phyloP scores from a whole-genome alignment of 2,329 filamentous ascomycete genomes.

The Penicillium sp. region DNA sequence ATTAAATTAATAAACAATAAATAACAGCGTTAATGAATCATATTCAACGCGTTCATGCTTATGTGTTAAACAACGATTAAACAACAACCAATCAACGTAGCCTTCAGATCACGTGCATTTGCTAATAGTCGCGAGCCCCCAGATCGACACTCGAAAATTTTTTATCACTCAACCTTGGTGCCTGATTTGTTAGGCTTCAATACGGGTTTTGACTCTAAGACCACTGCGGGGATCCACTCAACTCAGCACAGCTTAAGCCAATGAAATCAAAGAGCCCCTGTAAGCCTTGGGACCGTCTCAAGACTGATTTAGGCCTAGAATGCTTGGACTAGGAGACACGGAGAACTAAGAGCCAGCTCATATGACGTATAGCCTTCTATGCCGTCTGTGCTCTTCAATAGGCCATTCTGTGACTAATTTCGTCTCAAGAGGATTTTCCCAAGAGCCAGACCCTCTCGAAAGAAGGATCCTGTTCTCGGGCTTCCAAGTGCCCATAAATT shows the following conservation, averaged over 20 bases:
- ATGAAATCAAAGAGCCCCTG: neutral
- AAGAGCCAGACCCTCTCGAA: constrained; percentile 4
- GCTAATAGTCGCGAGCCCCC: neutral
- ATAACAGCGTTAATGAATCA: no score
- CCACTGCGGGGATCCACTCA: neutral
- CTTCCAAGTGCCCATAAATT: no score
- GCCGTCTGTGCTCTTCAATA: constrained; percentile 7
- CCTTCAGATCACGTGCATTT: neutral
- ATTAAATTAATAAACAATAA: no score
- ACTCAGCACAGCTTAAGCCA: neutral
- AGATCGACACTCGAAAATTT: neutral
- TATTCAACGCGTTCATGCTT: neutral
- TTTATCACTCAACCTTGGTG: neutral
- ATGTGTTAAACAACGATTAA: neutral
- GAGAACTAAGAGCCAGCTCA: constrained; percentile 6
- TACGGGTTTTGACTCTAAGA: neutral
- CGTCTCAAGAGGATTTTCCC: constrained; percentile 11
- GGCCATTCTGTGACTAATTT: constrained; percentile 8
- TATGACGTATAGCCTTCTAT: constrained; percentile 10
- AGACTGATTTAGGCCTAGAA: constrained; percentile 6
- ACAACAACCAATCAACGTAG: neutral
- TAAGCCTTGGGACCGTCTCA: constrained; percentile 1
- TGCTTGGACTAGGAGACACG: constrained; percentile 9
- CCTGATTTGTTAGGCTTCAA: neutral
- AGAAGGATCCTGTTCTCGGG: no score